phyloP scores from a whole-genome alignment of 192 early-diverging fungal genomes.

The Podila clonocystis region DNA sequence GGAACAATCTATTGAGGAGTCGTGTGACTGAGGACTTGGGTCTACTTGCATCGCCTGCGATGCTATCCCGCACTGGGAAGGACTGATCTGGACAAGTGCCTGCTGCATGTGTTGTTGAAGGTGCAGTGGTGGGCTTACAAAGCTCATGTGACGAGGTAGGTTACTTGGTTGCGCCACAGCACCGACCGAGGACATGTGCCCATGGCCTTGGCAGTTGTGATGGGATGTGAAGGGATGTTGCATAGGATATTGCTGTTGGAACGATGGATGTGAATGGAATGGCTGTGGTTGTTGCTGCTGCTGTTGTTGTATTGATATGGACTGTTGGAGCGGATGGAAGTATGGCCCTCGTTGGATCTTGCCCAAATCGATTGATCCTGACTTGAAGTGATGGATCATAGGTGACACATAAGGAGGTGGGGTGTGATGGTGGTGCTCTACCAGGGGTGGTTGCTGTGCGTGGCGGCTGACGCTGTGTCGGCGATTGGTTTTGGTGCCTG shows the following conservation, averaged over 20 bases:
- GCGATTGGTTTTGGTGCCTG: constrained; percentile 5
- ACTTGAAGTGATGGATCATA: constrained; percentile 24
- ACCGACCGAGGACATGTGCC: no score
- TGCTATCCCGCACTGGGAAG: neutral
- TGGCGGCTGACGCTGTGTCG: constrained; percentile 48
- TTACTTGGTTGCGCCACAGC: no score
- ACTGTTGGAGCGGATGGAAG: constrained; percentile 18
- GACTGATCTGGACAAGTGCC: constrained; percentile 20
- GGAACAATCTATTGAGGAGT: neutral
- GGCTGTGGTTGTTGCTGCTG: constrained; percentile 17
- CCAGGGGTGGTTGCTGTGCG: constrained; percentile 38
- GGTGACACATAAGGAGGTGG: constrained; percentile 38
- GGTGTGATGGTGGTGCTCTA: constrained; percentile 43
- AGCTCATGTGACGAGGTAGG: neutral
- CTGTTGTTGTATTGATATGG: constrained; percentile 8
- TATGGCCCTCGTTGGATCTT: constrained; percentile 6
- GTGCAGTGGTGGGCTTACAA: neutral
- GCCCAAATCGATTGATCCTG: constrained; percentile 26
- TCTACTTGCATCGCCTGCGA: neutral
- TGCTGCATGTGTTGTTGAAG: neutral
- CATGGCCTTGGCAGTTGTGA: neutral
- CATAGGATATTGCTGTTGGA: no score
- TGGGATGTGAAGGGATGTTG: neutral
- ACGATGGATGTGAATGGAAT: neutral
- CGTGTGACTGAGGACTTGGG: neutral